phyloP scores from a whole-genome alignment of 2,329 filamentous ascomycete genomes.

The Dactylellina haptotyla region DNA sequence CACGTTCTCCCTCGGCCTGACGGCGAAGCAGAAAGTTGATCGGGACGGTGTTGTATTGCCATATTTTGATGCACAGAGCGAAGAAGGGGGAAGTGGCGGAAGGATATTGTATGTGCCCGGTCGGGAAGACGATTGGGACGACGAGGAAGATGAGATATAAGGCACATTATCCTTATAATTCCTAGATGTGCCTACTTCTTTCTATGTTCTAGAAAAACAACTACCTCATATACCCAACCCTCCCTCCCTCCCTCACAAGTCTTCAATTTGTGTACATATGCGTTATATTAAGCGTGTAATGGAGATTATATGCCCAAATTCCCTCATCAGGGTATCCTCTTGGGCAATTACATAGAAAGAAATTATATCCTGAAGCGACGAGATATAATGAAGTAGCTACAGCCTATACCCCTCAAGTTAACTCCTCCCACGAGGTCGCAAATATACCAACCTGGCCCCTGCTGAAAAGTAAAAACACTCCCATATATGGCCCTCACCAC shows the following conservation, averaged over 20 bases:
- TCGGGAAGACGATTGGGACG: constrained; percentile 91
- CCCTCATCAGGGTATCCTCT: constrained; percentile 7
- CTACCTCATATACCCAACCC: too few relatives aligned
- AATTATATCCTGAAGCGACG: background rate
- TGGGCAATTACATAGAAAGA: background rate
- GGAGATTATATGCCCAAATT: constrained; percentile 47
- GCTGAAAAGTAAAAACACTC: background rate
- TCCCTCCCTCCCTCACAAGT: background rate
- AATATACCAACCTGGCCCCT: constrained; percentile 29
- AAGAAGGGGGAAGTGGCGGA: constrained; percentile 83
- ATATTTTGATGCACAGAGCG: constrained; percentile 95
- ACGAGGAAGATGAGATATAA: constrained; percentile 91
- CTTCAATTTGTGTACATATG: constrained; percentile 1
- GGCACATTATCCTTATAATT: too few relatives aligned
- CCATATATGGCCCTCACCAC: background rate
- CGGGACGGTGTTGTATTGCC: constrained; percentile 90
- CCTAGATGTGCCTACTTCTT: too few relatives aligned
- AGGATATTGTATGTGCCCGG: constrained; percentile 98
- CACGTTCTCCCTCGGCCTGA: constrained; percentile 87
- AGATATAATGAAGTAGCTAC: too few relatives aligned
- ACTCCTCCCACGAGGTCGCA: constrained; percentile 16
- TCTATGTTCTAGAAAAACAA: too few relatives aligned
- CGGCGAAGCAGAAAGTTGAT: constrained; percentile 87
- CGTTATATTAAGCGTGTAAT: constrained; percentile 52
- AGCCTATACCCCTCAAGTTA: constrained; percentile 26